These are phyloP conservation scores for Fraxinus excelsior DNA, from an alignment of 257 asterid genomes.

Conservation along the genomic window DNA sequence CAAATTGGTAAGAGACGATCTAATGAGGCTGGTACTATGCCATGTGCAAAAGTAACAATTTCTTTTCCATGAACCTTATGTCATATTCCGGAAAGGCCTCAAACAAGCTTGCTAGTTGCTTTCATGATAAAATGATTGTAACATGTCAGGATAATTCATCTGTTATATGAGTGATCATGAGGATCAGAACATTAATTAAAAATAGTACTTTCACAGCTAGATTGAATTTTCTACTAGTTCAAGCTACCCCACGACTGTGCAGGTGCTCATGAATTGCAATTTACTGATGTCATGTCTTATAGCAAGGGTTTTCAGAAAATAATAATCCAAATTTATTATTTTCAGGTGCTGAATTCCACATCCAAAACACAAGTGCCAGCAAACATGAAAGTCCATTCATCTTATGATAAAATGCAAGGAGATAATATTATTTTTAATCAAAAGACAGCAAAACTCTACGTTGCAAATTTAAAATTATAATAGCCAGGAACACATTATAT, in stretches of 20 bases:
- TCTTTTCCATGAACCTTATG: not conserved
- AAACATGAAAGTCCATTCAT: constrained; percentile 1
- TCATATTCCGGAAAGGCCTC: not conserved
- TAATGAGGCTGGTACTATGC: constrained; percentile 1
- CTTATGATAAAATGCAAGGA: not conserved
- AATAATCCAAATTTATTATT: not conserved
- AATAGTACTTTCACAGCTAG: not conserved
- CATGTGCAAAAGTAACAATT: constrained; percentile 1
- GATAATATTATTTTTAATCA: not conserved
- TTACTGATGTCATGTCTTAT: not conserved
- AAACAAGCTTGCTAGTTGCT: not conserved
- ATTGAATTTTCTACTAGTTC: not conserved
- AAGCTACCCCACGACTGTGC: not conserved
- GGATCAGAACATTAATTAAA: not conserved
- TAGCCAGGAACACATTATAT: constrained; percentile 7
- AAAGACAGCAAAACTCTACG: not conserved
- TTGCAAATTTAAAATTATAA: not conserved
- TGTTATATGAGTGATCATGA: not conserved
- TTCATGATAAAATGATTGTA: constrained; percentile 6
- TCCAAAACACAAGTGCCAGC: not conserved
- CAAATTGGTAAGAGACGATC: not conserved
- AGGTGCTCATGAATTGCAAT: not conserved
- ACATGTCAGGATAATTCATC: not conserved
- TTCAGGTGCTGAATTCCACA: constrained; percentile 1
- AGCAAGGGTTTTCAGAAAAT: not conserved